phyloP scores from a whole-genome alignment of 305 asterid species.

The Salvia sclarea region DNA sequence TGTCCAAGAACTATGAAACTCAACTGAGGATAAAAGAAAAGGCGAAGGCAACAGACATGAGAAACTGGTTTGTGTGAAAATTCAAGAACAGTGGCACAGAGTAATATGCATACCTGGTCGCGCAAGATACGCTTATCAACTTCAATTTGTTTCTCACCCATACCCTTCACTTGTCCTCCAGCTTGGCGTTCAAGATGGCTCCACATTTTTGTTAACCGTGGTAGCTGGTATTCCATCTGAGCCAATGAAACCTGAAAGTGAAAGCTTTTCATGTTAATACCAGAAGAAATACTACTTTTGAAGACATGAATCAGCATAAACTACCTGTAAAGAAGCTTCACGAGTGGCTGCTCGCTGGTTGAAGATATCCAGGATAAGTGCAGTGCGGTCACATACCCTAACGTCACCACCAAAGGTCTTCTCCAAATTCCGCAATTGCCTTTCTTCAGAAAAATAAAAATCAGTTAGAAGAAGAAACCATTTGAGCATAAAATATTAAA shows the following conservation, averaged over 20 bases:
- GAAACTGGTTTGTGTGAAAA: constrained; percentile 5
- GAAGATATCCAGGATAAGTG: constrained; percentile 93
- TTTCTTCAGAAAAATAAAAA: constrained; percentile 40
- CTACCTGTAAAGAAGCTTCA: constrained; percentile 89
- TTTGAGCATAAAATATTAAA: constrained; percentile 16
- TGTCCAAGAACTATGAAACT: not conserved
- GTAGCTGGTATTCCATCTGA: constrained; percentile 94
- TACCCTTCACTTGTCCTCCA: constrained; percentile 99
- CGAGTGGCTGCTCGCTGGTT: constrained; percentile 94
- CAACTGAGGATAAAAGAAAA: not conserved
- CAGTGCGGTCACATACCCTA: constrained; percentile 95
- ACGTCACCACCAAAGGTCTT: constrained; percentile 84
- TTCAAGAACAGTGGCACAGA: constrained; percentile 3
- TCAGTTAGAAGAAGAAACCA: constrained; percentile 7
- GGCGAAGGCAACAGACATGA: constrained; percentile 5
- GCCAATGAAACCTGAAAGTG: constrained; percentile 79
- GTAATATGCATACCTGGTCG: constrained; percentile 70
- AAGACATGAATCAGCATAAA: constrained; percentile 13
- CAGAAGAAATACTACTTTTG: constrained; percentile 22
- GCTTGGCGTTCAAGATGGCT: constrained; percentile 94
- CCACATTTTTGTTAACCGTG: constrained; percentile 95
- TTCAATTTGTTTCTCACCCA: constrained; percentile 99
- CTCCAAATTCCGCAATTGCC: constrained; percentile 90
- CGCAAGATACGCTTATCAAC: constrained; percentile 93
- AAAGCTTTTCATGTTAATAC: constrained; percentile 25